Percentiles rank a stretch among this genome's conserved stretches.
Evolutionary conservation across 2,329 filamentous ascomycete genomes (phyloP).

Genomic region (Ophiocordyceps australis): DNA sequence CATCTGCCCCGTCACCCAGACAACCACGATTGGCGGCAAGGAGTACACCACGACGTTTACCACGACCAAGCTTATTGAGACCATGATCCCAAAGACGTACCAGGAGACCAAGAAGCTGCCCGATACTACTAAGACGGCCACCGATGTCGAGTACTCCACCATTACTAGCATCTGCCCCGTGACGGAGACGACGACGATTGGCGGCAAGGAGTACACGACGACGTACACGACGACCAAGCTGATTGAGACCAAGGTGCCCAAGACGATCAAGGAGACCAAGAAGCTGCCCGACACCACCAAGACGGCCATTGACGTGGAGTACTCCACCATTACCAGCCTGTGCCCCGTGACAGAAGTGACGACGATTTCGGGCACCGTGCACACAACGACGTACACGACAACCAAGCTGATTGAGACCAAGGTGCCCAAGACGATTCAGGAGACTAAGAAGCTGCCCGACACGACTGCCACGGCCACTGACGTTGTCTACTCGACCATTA

Average conservation of each 20-base stretch:
- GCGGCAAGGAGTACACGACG: constrained; percentile 4
- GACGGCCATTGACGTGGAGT: constrained; percentile 14
- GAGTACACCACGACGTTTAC: constrained; percentile 7
- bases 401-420: constrained; percentile 16
- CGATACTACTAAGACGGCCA: constrained; percentile 13
- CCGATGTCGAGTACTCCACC: constrained; percentile 18
- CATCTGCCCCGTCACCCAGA: constrained; percentile 21
- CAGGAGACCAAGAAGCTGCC: constrained; percentile 12
- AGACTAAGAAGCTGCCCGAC: constrained; percentile 3
- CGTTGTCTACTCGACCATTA: constrained; percentile 19
- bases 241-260: constrained; percentile 9
- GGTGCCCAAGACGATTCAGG: constrained; percentile 14
- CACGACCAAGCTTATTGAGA: constrained; percentile 8
- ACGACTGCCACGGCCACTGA: constrained; percentile 3
- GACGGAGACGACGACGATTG: constrained; percentile 13
- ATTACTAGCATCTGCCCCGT: constrained; percentile 23
- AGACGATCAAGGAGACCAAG: constrained; percentile 11
- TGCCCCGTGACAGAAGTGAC: constrained; percentile 25
- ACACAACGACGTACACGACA: constrained; percentile 18
- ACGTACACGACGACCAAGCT: constrained; percentile 8
- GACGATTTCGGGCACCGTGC: constrained; percentile 19
- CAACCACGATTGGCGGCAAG: constrained; percentile 10
- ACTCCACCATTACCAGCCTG: constrained; percentile 21
- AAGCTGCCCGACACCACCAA: constrained; percentile 13
- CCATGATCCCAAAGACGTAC: constrained; percentile 10